Evolutionary conservation across 2,329 filamentous ascomycete species (phyloP), one percentile per base, ranked within the genome.

Genomic region (Cordyceps farinosa): DNA sequence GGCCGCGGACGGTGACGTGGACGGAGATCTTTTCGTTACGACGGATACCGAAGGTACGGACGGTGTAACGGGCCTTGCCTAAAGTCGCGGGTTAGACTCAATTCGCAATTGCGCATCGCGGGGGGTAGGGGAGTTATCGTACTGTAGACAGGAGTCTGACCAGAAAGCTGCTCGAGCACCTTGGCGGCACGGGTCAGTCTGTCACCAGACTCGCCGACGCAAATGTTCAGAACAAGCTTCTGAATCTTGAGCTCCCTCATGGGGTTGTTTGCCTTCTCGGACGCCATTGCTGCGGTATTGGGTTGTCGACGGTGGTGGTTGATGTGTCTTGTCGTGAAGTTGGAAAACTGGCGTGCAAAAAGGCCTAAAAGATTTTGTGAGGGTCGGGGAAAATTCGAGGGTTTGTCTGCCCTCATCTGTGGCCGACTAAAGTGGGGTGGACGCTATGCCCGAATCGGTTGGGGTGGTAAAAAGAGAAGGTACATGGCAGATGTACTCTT

Each of bases 11-110:
- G 78, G 95, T 99, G 79, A 99, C 95, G 87, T 99, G 95, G 73
- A 99, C 95, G 72, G 95, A 85, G 78, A 99, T 99, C 91, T 97
- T 98, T 83, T 99, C 95, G 90, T 99, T 99, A 92, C 95, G 94
- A 82, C 95, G 94, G 88, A 99, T 99, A 90, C 95, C 95, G 84
- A 99, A 99, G 79, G 94, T 98, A 86, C 95, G 94, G 88, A 99
- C 95, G 74, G 95, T 99, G 90, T 98, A 99, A 79, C 95, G 92
- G 82, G 95, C 95, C 91, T 99, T 99, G 92, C 90, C 91, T 93
- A 76, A 63, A 63, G 64, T 48, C 13, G 48, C 60, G 66, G 40
- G 50, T 66, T 67, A 69, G 60, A 45, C 36, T 63, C 40, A 42
- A 58, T 56, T 40, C 64, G 59, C 36, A 22, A 55, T 36, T 63